Base-by-base conservation (phyloP, 139 green algal species). In the Chlamydomonas sp. region DNA sequence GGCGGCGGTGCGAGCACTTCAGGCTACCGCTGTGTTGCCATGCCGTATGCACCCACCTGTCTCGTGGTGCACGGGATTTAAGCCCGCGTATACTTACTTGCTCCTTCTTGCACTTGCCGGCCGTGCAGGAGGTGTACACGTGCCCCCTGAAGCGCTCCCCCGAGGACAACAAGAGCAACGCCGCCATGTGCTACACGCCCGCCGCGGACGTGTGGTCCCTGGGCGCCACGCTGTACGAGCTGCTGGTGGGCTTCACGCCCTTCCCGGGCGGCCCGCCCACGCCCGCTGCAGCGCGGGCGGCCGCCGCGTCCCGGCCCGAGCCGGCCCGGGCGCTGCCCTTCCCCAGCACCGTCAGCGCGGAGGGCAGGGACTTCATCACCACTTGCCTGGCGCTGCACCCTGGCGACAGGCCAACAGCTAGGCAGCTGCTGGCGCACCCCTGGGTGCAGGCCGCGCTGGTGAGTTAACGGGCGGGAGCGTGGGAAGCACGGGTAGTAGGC, bases 191-290 rank as follows among this genome's bases (percentile, higher is more conserved):
- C 16, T 94, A 94, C 86, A 81, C 71, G 57, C 17, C 63, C 15
- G 62, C 88, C 2, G 93, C 93, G 74, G 83, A 94, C 75, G 81
- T 90, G 31, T 94, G 91, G 91, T 83, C 79, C 3, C 83, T 89
- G 17, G 91, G 91, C 3, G 91, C 93, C 15, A 72, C 94, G 20
- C 82, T 89, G 2, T 94, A 94, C 76, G 93, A 95, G 89, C 89
- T 95, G 77, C 88, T 94, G 74, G 63, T 77, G 12, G 83, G 83
- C 16, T 88, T 88, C 74, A 81, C 83, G 7, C 83, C 83, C 62
- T 88, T 81, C 74, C 74, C 74, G 2, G 73, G 73, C 1, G 83
- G 72, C 0, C 83, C 73, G 66, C 72, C 73, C 17, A 9, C 72
- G 61, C 60, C 15, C 15, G 5, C 69, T 31, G 20, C 15, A 6